Conservation (phyloP, 305 asterid species). For the Solanum hybrid region DNA sequence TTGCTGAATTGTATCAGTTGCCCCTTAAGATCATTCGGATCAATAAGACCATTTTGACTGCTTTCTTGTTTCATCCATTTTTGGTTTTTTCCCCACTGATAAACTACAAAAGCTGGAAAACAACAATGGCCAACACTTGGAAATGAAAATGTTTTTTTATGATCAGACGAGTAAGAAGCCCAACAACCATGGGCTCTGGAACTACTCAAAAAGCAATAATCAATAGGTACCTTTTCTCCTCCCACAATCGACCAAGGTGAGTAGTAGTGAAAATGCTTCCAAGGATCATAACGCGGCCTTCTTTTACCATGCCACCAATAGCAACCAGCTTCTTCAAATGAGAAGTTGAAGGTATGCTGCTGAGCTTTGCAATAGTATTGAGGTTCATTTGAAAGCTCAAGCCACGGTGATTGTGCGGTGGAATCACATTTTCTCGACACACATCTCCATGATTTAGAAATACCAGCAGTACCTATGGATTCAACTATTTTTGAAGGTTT, state of each 20-base stretch:
- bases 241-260: slow-evolving; percentile 10
- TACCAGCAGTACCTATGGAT: slow-evolving; percentile 21
- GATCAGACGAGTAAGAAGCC: neutral
- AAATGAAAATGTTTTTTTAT: neutral
- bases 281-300: neutral
- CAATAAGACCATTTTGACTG: slow-evolving; percentile 14
- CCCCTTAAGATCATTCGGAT: neutral
- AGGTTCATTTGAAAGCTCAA: slow-evolving; percentile 9
- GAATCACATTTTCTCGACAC: slow-evolving; percentile 10
- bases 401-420: neutral
- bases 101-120: neutral
- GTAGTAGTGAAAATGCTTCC: slow-evolving; percentile 13
- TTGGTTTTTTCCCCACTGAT: neutral
- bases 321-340: slow-evolving; percentile 6
- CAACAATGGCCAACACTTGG: neutral
- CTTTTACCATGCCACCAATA: neutral
- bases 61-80: slow-evolving; percentile 12
- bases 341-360: slow-evolving; percentile 2
- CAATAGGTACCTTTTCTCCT: neutral
- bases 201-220: neutral
- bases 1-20: slow-evolving; percentile 25
- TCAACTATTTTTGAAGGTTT: neutral
- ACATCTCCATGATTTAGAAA: slow-evolving; percentile 29
- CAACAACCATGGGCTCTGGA: neutral
- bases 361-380: neutral